Percentiles rank a stretch among this genome's conserved stretches.
Conservation (phyloP, 2,329 filamentous ascomycete genomes). For the Cladophialophora immunda region DNA sequence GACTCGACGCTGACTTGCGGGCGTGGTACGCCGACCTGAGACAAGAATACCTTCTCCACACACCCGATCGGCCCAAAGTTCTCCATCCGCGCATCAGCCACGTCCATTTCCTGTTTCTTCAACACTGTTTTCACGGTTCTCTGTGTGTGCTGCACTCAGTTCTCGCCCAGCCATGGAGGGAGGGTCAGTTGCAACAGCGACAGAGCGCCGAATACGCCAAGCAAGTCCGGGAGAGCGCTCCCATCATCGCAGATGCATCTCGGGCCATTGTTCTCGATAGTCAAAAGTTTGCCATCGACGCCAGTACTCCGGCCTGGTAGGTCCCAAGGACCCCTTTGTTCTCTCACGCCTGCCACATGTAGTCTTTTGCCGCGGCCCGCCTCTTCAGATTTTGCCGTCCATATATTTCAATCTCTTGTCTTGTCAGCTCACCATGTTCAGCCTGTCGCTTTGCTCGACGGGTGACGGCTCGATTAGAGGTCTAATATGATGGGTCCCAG, state of each 20-base stretch:
- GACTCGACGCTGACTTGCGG: background rate
- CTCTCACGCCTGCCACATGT: too few relatives aligned
- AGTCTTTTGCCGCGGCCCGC: too few relatives aligned
- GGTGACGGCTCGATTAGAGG: too few relatives aligned
- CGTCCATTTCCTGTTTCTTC: background rate
- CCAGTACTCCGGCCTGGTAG: background rate
- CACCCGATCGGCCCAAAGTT: background rate
- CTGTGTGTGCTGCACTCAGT: constrained; percentile 4
- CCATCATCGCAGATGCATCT: constrained; percentile 1
- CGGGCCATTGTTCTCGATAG: background rate
- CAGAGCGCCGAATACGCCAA: background rate
- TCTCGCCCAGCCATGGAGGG: background rate
- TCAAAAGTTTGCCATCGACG: background rate
- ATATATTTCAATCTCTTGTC: too few relatives aligned
- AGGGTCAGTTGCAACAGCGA: background rate
- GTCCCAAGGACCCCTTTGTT: too few relatives aligned
- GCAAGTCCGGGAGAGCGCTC: background rate
- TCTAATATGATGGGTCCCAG: too few relatives aligned
- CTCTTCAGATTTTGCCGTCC: too few relatives aligned
- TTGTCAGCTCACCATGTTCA: too few relatives aligned
- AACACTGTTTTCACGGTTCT: background rate
- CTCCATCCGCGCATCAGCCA: background rate
- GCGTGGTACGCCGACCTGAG: background rate
- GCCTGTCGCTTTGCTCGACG: too few relatives aligned
- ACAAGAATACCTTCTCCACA: constrained; percentile 1